Percentiles rank a stretch among this genome's conserved stretches.
These are phyloP conservation scores for Alternaria arbusti DNA, from an alignment of 2,329 filamentous ascomycete genomes.

Conservation along the genomic window DNA sequence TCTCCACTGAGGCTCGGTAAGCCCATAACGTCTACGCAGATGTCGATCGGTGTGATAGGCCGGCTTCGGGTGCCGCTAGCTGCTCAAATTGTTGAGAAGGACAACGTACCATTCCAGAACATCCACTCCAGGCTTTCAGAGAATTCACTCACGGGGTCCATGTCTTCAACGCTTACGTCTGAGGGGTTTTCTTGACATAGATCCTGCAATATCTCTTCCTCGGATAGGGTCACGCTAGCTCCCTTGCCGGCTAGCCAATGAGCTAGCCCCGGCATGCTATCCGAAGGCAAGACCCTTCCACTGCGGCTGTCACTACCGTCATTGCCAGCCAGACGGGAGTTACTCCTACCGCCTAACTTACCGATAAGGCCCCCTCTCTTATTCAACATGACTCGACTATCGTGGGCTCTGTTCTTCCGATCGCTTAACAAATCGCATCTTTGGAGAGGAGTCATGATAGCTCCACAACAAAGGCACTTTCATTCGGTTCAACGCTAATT, in stretches of 20 bases:
- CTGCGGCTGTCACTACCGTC: background rate
- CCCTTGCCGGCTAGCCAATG: background rate
- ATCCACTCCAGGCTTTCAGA: background rate
- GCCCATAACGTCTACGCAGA: background rate
- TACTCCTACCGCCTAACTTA: background rate
- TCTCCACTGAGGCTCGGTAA: slow-evolving; percentile 8
- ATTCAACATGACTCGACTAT: background rate
- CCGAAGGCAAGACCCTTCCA: background rate
- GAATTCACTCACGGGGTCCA: background rate
- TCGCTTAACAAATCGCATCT: background rate
- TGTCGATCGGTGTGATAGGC: slow-evolving; percentile 1
- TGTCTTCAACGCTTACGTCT: background rate
- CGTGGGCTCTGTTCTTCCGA: background rate
- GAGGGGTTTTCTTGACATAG: background rate
- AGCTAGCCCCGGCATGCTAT: slow-evolving; percentile 2
- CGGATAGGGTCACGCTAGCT: background rate
- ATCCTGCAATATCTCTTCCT: background rate
- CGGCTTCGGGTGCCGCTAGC: slow-evolving; percentile 1
- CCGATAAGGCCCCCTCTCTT: background rate
- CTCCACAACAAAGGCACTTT: background rate
- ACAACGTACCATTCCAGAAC: background rate
- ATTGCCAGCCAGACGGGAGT: background rate
- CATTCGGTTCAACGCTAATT: background rate
- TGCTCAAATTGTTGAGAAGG: background rate
- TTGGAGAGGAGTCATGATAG: background rate